phyloP scores from a whole-genome alignment of 768 basidiomycete genomes.

The Strobilomyces echinocephalus region DNA sequence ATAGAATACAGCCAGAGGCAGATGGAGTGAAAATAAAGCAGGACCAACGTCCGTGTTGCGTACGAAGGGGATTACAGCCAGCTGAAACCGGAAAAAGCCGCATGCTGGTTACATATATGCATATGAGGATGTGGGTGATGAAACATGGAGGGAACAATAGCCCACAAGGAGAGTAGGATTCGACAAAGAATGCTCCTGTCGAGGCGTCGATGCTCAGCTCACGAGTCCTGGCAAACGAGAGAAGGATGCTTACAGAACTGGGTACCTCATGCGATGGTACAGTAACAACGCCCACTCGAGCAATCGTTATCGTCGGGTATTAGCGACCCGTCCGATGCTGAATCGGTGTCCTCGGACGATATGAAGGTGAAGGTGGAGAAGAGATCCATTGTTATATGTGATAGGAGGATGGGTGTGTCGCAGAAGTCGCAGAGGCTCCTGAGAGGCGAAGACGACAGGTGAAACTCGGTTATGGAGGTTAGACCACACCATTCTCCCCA shows the following conservation, averaged over 20 bases:
- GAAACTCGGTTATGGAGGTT: not conserved
- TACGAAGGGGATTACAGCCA: constrained; percentile 11
- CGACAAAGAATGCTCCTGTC: not conserved
- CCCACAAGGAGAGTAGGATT: not conserved
- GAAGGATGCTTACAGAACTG: constrained; percentile 9
- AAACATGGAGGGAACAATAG: not conserved
- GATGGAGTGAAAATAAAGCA: not conserved
- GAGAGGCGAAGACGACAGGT: constrained; percentile 6
- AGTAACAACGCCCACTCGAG: too few species aligned
- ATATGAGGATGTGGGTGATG: not conserved
- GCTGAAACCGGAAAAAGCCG: constrained; percentile 4
- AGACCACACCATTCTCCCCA: not conserved
- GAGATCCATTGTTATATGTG: constrained; percentile 17
- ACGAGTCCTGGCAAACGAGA: not conserved
- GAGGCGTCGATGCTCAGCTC: not conserved
- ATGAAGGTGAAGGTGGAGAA: constrained; percentile 2
- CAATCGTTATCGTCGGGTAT: too few species aligned
- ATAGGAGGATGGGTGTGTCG: constrained; percentile 4
- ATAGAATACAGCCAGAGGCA: constrained; percentile 2
- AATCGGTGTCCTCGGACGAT: not conserved
- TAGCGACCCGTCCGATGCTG: constrained; percentile 1
- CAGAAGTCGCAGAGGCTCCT: constrained; percentile 1
- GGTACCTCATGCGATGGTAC: constrained; percentile 18
- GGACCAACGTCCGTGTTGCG: constrained; percentile 10
- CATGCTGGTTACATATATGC: constrained; percentile 3